Evolutionary conservation across 2,329 filamentous ascomycete genomes (phyloP), one percentile per base, ranked within the genome.

Genomic region (Tolypocladium sp.): DNA sequence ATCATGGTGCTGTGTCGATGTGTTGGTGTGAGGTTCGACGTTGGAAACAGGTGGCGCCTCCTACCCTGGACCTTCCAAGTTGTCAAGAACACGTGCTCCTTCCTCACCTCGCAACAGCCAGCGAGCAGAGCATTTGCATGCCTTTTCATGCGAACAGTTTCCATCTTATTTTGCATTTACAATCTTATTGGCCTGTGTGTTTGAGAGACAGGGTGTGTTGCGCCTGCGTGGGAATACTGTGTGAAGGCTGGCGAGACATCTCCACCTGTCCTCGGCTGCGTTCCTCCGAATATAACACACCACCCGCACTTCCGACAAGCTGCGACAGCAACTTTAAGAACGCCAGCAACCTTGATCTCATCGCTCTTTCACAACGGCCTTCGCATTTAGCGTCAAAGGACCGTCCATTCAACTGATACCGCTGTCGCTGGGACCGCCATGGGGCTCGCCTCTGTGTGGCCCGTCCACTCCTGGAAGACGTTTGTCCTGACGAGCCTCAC

Each of bases 401-500:
- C 7, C 10, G 8, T 4, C 7, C 20, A 7, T 4, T 2, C 20
- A 10, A 49, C 22, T 27, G 13, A 6, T 37, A n/a, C 10, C 22
- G 30, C 10, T 27, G 17, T 35, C 4, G 17, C 7, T 22, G 20
- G 33, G 30, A 9, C 49, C n/a, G 27, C 9, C 49, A 53, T 53
- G 49, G 6, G 49, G 33, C 30, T 37, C 30, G 10, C 30, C 20
- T 13, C 49, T 13, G 27, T 5, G 30, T 53, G 49, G 49, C n/a
- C 30, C 20, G 30, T 20, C 20, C 49, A 3, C 30, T 53, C 15
- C 2, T 27, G 5, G 37, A 25, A 15, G 25, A 17, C 35, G 30
- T 49, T 61, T 56, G 20, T 57, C 7, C 57, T 63, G 40, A 63
- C 64, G 0, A 57, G 58, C 35, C 20, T 70, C 35, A 49, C 68